These are phyloP conservation scores for Metschnikowia dekortorum DNA, from an alignment of 805 yeast species.

Conservation along the genomic window DNA sequence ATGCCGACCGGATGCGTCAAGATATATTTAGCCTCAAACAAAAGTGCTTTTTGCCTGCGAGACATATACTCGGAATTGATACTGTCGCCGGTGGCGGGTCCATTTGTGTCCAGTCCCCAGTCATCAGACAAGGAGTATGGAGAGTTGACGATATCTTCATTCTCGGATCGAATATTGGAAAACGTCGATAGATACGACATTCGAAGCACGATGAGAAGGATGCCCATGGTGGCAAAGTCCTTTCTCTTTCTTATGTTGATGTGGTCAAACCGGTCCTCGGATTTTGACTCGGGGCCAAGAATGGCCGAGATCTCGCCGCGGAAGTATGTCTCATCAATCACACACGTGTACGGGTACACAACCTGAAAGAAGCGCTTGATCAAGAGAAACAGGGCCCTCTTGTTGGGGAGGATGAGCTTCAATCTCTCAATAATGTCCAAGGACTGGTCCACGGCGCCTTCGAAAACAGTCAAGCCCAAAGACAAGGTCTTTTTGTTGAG, in stretches of 20 bases:
- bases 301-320: slow-evolving; percentile 40
- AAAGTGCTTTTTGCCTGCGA: background rate
- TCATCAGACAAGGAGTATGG: slow-evolving; percentile 2
- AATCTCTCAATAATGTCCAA: slow-evolving; percentile 17
- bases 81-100: background rate
- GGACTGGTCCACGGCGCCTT: slow-evolving; percentile 28
- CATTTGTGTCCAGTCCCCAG: background rate
- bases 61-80: background rate
- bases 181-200: slow-evolving; percentile 50
- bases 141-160: slow-evolving; percentile 8
- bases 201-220: slow-evolving; percentile 48
- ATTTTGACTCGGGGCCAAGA: slow-evolving; percentile 27
- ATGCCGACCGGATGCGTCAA: slow-evolving; percentile 28
- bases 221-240: slow-evolving; percentile 49
- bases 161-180: slow-evolving; percentile 13
- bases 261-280: slow-evolving; percentile 12
- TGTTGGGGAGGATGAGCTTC: slow-evolving; percentile 16
- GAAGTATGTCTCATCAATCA: slow-evolving; percentile 19
- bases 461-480: slow-evolving; percentile 32
- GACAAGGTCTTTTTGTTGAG: slow-evolving; percentile 28
- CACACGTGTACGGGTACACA: slow-evolving; percentile 20
- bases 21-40: slow-evolving; percentile 22
- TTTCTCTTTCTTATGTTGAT: slow-evolving; percentile 35
- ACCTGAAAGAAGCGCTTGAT: slow-evolving; percentile 15
- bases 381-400: slow-evolving; percentile 14